Evolutionary conservation across 2,329 filamentous ascomycete genomes (phyloP).

Genomic region (Aspergillus sp.): DNA sequence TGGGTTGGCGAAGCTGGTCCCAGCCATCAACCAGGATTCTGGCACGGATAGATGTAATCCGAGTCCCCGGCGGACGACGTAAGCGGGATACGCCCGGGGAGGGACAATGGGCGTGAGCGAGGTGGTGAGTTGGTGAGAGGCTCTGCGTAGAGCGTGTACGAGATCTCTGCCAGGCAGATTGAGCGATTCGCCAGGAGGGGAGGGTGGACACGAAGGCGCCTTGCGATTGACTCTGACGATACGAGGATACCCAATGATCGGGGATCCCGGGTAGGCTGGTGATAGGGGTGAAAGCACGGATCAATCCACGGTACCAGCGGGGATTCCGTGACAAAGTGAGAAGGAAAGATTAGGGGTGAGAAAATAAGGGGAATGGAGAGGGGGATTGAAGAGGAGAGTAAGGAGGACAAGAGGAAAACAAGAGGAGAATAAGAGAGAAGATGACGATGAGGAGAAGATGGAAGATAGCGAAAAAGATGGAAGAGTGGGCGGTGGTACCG

Average conservation of each 20-base stretch:
- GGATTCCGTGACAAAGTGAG: background rate
- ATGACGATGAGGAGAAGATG: background rate
- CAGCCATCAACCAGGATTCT: constrained; percentile 22
- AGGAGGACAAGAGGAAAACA: background rate
- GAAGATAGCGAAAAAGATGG: background rate
- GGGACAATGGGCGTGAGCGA: background rate
- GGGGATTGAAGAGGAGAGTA: background rate
- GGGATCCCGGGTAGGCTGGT: background rate
- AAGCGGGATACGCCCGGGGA: background rate
- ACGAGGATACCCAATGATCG: background rate
- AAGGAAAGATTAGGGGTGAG: background rate
- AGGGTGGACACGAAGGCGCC: background rate
- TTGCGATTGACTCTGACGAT: background rate
- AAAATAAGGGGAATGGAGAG: background rate
- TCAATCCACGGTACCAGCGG: background rate
- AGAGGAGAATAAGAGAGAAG: background rate
- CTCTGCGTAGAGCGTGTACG: background rate
- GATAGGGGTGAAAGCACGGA: background rate
- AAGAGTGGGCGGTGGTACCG: background rate
- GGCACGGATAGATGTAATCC: background rate
- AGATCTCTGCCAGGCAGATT: background rate
- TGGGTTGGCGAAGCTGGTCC: constrained; percentile 26
- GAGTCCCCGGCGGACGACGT: background rate
- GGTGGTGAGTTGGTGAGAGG: background rate
- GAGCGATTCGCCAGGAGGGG: constrained; percentile 3